Evolutionary conservation across 2,329 filamentous ascomycete genomes (phyloP).

Genomic region (Colletotrichum phormii): DNA sequence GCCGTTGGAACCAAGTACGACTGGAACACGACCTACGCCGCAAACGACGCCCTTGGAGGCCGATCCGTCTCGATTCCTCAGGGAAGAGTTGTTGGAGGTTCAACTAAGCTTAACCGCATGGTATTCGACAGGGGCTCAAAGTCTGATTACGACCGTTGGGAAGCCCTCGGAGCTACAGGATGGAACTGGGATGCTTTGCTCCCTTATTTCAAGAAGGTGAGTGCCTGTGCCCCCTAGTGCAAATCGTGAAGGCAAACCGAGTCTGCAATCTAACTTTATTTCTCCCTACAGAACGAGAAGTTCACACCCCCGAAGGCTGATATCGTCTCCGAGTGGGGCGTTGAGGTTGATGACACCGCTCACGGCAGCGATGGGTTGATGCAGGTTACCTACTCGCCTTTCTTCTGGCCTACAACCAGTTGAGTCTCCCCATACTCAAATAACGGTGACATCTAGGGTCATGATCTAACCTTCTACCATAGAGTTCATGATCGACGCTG

Average conservation of each 20-base stretch:
- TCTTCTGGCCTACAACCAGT: constrained; percentile 46
- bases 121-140: constrained; percentile 44
- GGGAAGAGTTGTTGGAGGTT: constrained; percentile 42
- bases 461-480: background rate
- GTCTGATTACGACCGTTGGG: constrained; percentile 50
- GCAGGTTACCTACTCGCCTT: constrained; percentile 45
- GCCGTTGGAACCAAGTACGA: constrained; percentile 41
- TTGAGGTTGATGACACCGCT: constrained; percentile 42
- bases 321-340: constrained; percentile 41
- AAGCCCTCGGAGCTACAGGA: constrained; percentile 48
- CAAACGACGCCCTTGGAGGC: constrained; percentile 31
- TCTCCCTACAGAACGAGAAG: constrained; percentile 20
- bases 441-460: background rate
- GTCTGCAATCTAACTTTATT: background rate
- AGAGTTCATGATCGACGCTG: constrained; percentile 39
- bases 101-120: constrained; percentile 47
- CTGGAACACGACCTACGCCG: constrained; percentile 41
- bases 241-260: background rate
- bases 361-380: constrained; percentile 44
- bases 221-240: too few species aligned
- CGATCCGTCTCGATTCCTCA: constrained; percentile 20
- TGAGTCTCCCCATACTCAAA: constrained; percentile 2
- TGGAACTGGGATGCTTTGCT: constrained; percentile 52
- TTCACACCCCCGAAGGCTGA: constrained; percentile 42
- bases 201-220: constrained; percentile 46